Evolutionary conservation across 106 monocot genomes (phyloP), one percentile per base, ranked within the genome.

Genomic region (Platanthera guangdongensis): DNA sequence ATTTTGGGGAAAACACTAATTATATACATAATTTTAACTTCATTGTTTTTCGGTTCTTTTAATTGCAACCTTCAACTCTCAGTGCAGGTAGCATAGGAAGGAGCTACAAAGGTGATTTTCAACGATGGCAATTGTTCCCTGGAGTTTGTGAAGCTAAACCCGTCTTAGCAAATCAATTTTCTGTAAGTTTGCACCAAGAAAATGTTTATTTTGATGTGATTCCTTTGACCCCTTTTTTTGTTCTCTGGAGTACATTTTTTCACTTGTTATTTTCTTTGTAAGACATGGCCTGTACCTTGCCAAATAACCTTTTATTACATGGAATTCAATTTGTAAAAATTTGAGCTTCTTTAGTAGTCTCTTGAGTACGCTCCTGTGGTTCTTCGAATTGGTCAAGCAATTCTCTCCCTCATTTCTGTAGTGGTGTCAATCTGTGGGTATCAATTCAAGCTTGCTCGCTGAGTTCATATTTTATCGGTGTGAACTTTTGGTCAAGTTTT

Each of bases 51-150:
- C 59, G 7, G 18, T 60, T 57, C 57, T 57, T 57, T 57, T 57
- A 57, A 14, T 57, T 57, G 3, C 4, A 57, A 57, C 46, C 16
- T 84, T 67, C 57, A 72, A 79, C 47, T 14, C 75, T 62, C 80
- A 91, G 90, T 77, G 75, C 83, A 81, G 90, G 90, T 72, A 91
- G 90, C 79, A 91, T 91, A 50, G 90, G 90, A 60, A 83, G 90
- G 82, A 88, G 88, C 75, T 91, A 88, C 83, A 83, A 73, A 73
- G 90, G 90, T 71, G 79, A 88, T 68, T 91, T 91, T 72, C 90
- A 86, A 78, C 83, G 85, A 3, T 91, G 88, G 90, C 90, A 91
- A 60, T 59, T 91, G 53, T 88, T 91, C 68, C 90, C 90, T 63
- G 88, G 77, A 63, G 52, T 68, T 71, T 82, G 88, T 70, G 85